These are phyloP conservation scores for Ananas comosus DNA, from an alignment of 176 grass and related monocot species.

Conservation along the genomic window DNA sequence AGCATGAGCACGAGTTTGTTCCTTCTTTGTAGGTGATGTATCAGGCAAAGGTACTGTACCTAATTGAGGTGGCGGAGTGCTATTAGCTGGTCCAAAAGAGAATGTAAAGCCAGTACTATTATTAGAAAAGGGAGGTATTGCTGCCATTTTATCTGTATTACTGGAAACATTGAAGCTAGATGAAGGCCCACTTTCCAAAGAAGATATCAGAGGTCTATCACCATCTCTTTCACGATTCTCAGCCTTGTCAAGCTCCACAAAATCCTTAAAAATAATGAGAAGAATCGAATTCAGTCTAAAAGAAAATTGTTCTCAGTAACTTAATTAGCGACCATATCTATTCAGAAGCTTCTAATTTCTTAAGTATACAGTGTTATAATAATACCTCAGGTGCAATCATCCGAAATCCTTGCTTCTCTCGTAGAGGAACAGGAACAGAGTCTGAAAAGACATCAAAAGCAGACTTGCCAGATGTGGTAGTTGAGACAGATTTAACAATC, in stretches of 20 bases:
- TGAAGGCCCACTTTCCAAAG: slow-evolving; percentile 8
- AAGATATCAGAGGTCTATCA: slow-evolving; percentile 15
- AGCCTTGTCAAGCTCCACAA: slow-evolving; percentile 22
- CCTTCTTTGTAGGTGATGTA: slow-evolving; percentile 17
- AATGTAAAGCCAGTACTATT: slow-evolving; percentile 32
- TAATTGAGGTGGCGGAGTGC: slow-evolving; percentile 26
- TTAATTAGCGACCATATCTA: neutral
- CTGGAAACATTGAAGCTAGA: slow-evolving; percentile 20
- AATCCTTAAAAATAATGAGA: slow-evolving; percentile 21
- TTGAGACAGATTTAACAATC: slow-evolving; percentile 3
- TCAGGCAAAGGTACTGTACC: slow-evolving; percentile 27
- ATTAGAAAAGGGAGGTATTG: neutral
- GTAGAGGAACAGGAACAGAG: slow-evolving; percentile 8
- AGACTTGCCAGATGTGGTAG: slow-evolving; percentile 13
- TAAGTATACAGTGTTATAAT: neutral
- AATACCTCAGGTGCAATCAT: slow-evolving; percentile 25
- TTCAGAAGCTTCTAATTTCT: neutral
- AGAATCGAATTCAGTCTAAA: neutral
- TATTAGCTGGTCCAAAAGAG: slow-evolving; percentile 10
- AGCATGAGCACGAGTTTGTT: slow-evolving; percentile 16
- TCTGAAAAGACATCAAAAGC: slow-evolving; percentile 15
- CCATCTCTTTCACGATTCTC: slow-evolving; percentile 1
- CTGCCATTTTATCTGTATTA: slow-evolving; percentile 17
- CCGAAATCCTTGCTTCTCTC: slow-evolving; percentile 18
- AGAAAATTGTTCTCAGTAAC: neutral